Conservation (phyloP, 2,329 filamentous ascomycete species). For the Diplodia sapinea region DNA sequence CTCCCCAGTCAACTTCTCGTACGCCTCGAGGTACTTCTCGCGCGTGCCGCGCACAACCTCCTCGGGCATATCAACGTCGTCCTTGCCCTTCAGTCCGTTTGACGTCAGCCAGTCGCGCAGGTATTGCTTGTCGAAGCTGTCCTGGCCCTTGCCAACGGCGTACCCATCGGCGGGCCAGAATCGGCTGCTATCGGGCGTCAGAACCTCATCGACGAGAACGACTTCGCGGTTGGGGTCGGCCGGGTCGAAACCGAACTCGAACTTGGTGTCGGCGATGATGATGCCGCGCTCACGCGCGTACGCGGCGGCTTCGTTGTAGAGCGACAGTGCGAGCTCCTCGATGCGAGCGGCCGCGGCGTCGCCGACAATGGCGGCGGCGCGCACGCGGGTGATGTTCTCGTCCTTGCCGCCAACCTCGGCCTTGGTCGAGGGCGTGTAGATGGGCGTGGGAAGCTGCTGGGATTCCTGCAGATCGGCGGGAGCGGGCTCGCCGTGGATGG, state of each 20-base stretch:
- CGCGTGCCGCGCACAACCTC: constrained; percentile 73
- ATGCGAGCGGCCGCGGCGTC: constrained; percentile 68
- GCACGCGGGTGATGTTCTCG: constrained; percentile 72
- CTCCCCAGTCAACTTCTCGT: constrained; percentile 69
- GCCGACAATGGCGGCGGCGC: constrained; percentile 67
- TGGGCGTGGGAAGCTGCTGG: constrained; percentile 69
- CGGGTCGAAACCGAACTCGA: constrained; percentile 74
- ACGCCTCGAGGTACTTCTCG: constrained; percentile 78
- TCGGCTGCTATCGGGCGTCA: constrained; percentile 76
- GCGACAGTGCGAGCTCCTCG: constrained; percentile 66
- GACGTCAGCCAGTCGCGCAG: constrained; percentile 80
- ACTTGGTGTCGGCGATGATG: constrained; percentile 79
- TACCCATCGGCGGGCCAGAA: constrained; percentile 84
- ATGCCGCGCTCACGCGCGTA: constrained; percentile 72
- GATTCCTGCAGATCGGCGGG: constrained; percentile 73
- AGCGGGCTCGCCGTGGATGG: constrained; percentile 77
- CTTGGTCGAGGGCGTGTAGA: constrained; percentile 86
- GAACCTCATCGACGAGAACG: constrained; percentile 80
- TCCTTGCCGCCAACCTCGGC: constrained; percentile 79
- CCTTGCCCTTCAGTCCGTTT: constrained; percentile 75
- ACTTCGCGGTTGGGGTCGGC: constrained; percentile 63
- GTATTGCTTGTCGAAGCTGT: constrained; percentile 81
- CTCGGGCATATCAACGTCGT: constrained; percentile 73
- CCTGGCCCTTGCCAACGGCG: constrained; percentile 73
- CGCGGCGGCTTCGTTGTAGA: constrained; percentile 68